Evolutionary conservation across 305 asterid genomes (phyloP), one percentile per base, ranked within the genome.

Genomic region (Withania somnifera): DNA sequence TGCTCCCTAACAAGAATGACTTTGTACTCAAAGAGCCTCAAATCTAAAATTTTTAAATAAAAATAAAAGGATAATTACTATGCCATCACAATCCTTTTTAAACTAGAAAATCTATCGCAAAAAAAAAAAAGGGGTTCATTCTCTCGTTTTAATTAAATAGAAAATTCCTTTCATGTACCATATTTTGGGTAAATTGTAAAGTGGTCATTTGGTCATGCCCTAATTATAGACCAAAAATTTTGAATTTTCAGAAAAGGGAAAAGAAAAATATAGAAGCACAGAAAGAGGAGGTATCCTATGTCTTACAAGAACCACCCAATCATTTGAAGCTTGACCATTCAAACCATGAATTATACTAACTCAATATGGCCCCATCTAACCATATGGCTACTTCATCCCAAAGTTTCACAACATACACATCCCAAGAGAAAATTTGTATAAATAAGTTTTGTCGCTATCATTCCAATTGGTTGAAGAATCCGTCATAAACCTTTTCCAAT

Each of bases 241-340:
- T 32, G 82, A 60, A 22, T 67, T 58, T 77, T 76, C 82, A 54
- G n/a, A 81, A 51, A 82, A 9, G 64, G 75, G 32, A 22, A 76
- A 66, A 76, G 10, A 77, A 82, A 78, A 22, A 73, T 54, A 84
- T 81, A 34, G 85, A 84, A 87, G 84, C 84, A 76, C 77, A 79
- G 7, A 85, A 90, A 82, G 79, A 88, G 77, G 64, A 26, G 92
- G 98, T 77, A 94, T 94, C 98, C 97, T 83, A 94, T 85, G 97
- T 85, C 67, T 84, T 84, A 86, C 86, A 84, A 87, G 93, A 88
- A 90, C 52, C 22, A 87, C 84, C 90, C 92, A 88, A 93, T 94
- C 87, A 94, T 94, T 88, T 78, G 89, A 77, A 86, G 84, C 88
- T 92, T 94, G 97, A 94, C 97, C 97, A 76, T 94, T 93, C 95